Percentiles rank a stretch among this genome's conserved stretches.
These are phyloP conservation scores for Earliella scabrosa DNA, from an alignment of 1,284 basidiomycete species.

Conservation along the genomic window DNA sequence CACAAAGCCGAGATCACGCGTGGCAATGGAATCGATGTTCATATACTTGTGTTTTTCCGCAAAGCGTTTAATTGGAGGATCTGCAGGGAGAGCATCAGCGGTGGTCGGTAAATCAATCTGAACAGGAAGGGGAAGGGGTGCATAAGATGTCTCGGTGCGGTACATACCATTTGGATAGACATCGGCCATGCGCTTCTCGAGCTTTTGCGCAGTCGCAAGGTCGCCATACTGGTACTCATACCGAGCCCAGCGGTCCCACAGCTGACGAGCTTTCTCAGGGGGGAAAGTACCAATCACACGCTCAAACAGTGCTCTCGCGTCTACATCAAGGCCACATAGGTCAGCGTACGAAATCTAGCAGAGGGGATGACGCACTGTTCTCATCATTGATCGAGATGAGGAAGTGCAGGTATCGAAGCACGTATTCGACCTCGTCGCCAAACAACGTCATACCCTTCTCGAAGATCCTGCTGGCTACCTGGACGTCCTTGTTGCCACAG, in stretches of 20 bases:
- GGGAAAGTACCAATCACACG: conserved; percentile 82
- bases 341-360: neutral
- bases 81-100: too few species aligned
- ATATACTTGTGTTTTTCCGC: conserved; percentile 90
- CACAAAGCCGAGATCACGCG: conserved; percentile 85
- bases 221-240: conserved; percentile 98
- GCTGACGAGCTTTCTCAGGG: conserved; percentile 78
- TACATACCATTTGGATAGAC: conserved; percentile 80
- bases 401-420: conserved; percentile 90
- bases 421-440: conserved; percentile 84
- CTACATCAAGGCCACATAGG: conserved; percentile 45
- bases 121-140: too few species aligned
- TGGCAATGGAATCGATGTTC: conserved; percentile 87
- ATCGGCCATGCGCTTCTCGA: conserved; percentile 89
- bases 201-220: conserved; percentile 85
- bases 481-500: conserved; percentile 79
- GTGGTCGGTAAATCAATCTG: too few species aligned
- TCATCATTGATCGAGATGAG: conserved; percentile 95
- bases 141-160: neutral
- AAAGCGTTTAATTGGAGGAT: conserved; percentile 90
- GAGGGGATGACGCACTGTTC: conserved; percentile 68
- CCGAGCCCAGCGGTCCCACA: conserved; percentile 96
- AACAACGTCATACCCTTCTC: conserved; percentile 92
- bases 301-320: conserved; percentile 96
- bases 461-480: conserved; percentile 91